Evolutionary conservation across 805 yeast species (phyloP), one percentile per base, ranked within the genome.

Genomic region (Metschnikowia hibisci): DNA sequence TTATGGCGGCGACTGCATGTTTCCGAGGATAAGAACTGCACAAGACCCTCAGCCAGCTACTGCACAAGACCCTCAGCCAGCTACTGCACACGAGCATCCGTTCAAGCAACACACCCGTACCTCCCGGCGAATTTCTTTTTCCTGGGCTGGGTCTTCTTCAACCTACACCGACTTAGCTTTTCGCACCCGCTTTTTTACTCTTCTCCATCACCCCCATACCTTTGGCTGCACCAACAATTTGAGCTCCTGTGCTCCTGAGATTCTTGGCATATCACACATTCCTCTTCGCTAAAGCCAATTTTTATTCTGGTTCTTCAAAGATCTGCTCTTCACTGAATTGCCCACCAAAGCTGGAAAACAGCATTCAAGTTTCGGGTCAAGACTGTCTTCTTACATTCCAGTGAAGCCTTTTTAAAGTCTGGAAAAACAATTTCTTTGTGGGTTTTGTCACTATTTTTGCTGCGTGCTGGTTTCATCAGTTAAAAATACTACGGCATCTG

Each of bases 161-260:
- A 25, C 28, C 16, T 26, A 35, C 25, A 27, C 39, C 16, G 12
- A 23, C 23, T 16, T 20, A 35, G 25, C 32, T 15, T 34, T 34
- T 35, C 39, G 39, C 39, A 35, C 32, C 39, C 39, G 39, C 39
- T 27, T 35, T 27, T 35, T 35, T 35, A 12, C 32, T 35, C 15
- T 15, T 29, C 32, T 13, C 14, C 15, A 9, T 13, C 39, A 13
- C 15, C 39, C 14, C 31, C 23, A 15, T 8, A 15, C 25, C 7
- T 14, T 23, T 23, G 32, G 32, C 25, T 14, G 32, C n/a, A 12
- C 16, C 26, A 32, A 23, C 39, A 27, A 14, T 28, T 18, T 15
- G 18, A 18, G 15, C n/a, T 26, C n/a, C 4, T 27, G 13, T 27
- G 29, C 13, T n/a, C 29, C 5, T 2, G 29, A 7, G 13, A 12